These are phyloP conservation scores for Ophiocordyceps camponoti-leonardi DNA, from an alignment of 2,329 filamentous ascomycete genomes.

Conservation along the genomic window DNA sequence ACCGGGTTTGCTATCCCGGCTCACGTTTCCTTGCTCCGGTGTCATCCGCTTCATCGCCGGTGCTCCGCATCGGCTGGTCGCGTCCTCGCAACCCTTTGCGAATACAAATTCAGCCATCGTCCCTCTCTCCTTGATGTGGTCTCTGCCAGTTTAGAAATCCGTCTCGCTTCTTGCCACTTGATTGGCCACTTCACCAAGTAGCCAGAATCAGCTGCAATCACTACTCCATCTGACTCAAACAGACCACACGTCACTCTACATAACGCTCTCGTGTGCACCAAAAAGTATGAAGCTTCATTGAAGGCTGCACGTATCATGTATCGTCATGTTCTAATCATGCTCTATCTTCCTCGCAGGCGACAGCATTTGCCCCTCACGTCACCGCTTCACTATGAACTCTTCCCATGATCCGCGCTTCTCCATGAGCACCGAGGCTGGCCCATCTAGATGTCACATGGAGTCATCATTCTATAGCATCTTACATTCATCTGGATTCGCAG, in stretches of 20 bases:
- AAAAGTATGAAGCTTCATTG: not conserved
- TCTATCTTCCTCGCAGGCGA: not conserved
- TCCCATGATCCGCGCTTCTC: not conserved
- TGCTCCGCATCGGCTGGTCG: not conserved
- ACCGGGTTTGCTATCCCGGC: not conserved
- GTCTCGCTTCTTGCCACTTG: not conserved
- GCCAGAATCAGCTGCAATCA: too few species aligned
- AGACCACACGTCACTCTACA: not conserved
- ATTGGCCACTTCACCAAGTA: too few species aligned
- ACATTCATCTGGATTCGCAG: conserved; percentile 3
- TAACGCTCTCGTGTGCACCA: not conserved
- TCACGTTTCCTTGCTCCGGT: not conserved
- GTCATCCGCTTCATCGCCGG: not conserved
- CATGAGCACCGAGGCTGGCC: conserved; percentile 2
- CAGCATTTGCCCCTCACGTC: not conserved
- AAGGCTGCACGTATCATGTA: not conserved
- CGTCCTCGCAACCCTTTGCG: not conserved
- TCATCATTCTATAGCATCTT: conserved; percentile 3
- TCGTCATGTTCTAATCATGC: not conserved
- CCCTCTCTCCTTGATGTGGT: not conserved
- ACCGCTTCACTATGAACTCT: not conserved
- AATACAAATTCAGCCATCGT: not conserved
- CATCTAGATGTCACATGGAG: conserved; percentile 4
- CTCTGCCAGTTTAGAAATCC: not conserved
- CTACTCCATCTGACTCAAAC: too few species aligned